Conservation (phyloP, 192 early-diverging fungal genomes). For the Glomus cerebriforme region DNA sequence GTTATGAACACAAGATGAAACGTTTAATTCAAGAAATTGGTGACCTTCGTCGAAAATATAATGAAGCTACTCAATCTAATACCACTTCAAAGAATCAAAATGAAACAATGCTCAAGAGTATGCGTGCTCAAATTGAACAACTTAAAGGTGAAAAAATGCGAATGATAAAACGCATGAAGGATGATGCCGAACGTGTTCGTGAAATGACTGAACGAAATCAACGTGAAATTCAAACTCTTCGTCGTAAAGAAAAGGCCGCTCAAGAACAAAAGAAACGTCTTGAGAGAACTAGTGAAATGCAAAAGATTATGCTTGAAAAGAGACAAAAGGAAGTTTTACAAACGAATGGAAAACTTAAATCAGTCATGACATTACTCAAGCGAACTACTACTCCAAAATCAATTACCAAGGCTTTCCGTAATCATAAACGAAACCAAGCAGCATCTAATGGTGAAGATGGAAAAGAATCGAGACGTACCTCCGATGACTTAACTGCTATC, state of each 20-base stretch:
- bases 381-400: conserved; percentile 49
- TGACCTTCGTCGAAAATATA: conserved; percentile 56
- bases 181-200: conserved; percentile 62
- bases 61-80: conserved; percentile 53
- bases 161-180: conserved; percentile 75
- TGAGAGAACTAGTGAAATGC: conserved; percentile 56
- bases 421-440: conserved; percentile 21
- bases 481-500: conserved; percentile 3
- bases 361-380: conserved; percentile 53
- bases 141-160: conserved; percentile 75
- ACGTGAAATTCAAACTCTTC: conserved; percentile 59
- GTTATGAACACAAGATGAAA: conserved; percentile 63
- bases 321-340: conserved; percentile 54
- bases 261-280: conserved; percentile 51
- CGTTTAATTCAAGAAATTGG: conserved; percentile 53
- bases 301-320: conserved; percentile 60
- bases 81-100: conserved; percentile 52
- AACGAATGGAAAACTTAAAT: conserved; percentile 45
- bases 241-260: conserved; percentile 57
- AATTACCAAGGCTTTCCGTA: conserved; percentile 43
- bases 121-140: conserved; percentile 68
- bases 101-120: conserved; percentile 61
- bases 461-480: conserved; percentile 28
- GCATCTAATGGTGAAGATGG: conserved; percentile 20
- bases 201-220: conserved; percentile 60